Percentiles rank a stretch among this genome's conserved stretches.
phyloP scores from a whole-genome alignment of 306 rosid species.

The Spatholobus suberectus region DNA sequence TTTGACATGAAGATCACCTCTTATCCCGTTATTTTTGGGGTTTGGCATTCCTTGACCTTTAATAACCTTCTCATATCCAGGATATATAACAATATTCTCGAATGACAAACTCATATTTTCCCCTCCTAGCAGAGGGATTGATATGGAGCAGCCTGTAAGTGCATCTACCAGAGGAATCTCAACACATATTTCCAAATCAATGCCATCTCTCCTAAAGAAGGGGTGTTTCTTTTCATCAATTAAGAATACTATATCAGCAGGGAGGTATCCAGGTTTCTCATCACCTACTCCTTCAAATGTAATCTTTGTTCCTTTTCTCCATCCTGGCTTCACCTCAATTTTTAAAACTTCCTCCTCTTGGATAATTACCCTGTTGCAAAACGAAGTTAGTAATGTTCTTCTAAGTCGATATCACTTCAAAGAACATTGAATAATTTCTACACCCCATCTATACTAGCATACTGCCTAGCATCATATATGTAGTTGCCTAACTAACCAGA shows the following conservation, averaged over 20 bases:
- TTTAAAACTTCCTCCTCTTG: slow-evolving; percentile 69
- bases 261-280: slow-evolving; percentile 92
- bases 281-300: slow-evolving; percentile 90
- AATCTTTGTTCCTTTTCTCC: slow-evolving; percentile 87
- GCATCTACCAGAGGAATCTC: slow-evolving; percentile 77
- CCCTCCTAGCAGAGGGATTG: slow-evolving; percentile 83
- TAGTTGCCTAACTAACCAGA: background rate
- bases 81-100: slow-evolving; percentile 66
- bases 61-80: slow-evolving; percentile 72
- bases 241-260: slow-evolving; percentile 73
- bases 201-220: slow-evolving; percentile 68
- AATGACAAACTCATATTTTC: slow-evolving; percentile 64
- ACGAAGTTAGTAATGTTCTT: slow-evolving; percentile 30
- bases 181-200: slow-evolving; percentile 70
- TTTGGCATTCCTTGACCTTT: slow-evolving; percentile 87
- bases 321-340: slow-evolving; percentile 86
- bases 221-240: slow-evolving; percentile 78
- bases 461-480: background rate
- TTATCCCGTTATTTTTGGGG: slow-evolving; percentile 51
- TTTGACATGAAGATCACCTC: slow-evolving; percentile 78
- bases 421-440: background rate
- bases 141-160: slow-evolving; percentile 78
- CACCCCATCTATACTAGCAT: background rate
- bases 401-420: background rate
- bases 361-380: slow-evolving; percentile 65